These are phyloP conservation scores for Volutella citrinella DNA, from an alignment of 2,329 filamentous ascomycete genomes.

Conservation along the genomic window DNA sequence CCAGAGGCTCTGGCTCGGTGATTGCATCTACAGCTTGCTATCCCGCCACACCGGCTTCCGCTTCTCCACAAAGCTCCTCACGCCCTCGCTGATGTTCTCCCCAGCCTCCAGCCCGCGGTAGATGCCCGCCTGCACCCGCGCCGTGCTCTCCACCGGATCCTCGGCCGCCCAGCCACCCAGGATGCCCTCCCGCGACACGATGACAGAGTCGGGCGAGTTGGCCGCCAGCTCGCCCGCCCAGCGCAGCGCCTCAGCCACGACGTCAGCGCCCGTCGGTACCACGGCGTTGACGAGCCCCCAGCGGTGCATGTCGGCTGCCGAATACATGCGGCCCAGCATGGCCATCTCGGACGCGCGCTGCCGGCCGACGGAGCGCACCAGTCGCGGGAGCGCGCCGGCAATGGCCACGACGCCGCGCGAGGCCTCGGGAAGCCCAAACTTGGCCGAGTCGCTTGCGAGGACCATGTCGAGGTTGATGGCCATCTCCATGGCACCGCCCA, in stretches of 20 bases:
- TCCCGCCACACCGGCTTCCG: conserved; percentile 65
- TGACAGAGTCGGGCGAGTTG: conserved; percentile 72
- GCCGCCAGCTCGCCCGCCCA: conserved; percentile 60
- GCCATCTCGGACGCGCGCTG: conserved; percentile 71
- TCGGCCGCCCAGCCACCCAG: conserved; percentile 70
- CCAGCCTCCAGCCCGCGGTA: conserved; percentile 59
- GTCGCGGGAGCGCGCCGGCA: conserved; percentile 64
- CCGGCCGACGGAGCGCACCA: conserved; percentile 60
- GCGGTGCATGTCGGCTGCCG: conserved; percentile 54
- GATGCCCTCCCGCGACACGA: conserved; percentile 70
- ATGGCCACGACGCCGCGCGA: conserved; percentile 66
- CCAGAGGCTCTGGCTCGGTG: too few species aligned
- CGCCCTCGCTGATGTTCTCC: conserved; percentile 72
- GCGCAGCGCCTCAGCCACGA: conserved; percentile 57
- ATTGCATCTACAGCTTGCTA: conserved; percentile 52
- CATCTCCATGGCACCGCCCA: conserved; percentile 75
- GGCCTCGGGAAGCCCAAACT: conserved; percentile 68
- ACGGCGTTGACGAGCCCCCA: conserved; percentile 73
- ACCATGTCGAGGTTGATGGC: conserved; percentile 69
- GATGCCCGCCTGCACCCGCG: conserved; percentile 54
- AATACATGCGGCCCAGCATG: conserved; percentile 58
- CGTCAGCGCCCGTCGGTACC: conserved; percentile 40
- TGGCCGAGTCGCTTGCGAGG: conserved; percentile 52
- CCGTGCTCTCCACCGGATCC: conserved; percentile 61
- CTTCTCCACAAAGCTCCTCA: conserved; percentile 75